phyloP scores from a whole-genome alignment of 345 rosid genomes.

The Murraya koenigii region DNA sequence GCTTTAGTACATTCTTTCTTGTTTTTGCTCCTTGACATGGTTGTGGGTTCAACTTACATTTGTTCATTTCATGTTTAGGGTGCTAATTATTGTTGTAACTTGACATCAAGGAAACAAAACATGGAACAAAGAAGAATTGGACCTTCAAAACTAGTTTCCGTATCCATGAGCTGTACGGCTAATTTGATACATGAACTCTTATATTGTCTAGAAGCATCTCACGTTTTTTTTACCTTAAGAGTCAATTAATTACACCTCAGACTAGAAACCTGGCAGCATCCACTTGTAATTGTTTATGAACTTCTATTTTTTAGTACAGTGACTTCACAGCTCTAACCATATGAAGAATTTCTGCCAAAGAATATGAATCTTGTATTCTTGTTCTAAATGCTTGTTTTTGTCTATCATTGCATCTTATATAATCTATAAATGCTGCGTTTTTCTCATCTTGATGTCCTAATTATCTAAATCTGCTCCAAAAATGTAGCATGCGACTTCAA shows the following conservation, averaged over 20 bases:
- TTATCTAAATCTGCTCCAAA: neutral
- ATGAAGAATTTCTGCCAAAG: too few species aligned
- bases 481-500: neutral
- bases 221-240: too few species aligned
- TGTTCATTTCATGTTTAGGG: conserved; percentile 17
- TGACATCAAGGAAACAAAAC: conserved; percentile 16
- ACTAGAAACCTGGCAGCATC: too few species aligned
- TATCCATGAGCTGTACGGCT: too few species aligned
- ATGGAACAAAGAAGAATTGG: conserved; percentile 20
- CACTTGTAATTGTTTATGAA: too few species aligned
- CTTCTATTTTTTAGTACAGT: too few species aligned
- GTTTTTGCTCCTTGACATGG: conserved; percentile 20
- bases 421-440: neutral
- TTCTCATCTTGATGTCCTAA: neutral
- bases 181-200: neutral
- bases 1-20: conserved; percentile 29
- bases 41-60: conserved; percentile 13
- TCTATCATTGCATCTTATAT: too few species aligned
- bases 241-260: too few species aligned
- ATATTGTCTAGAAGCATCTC: neutral
- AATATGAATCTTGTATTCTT: too few species aligned
- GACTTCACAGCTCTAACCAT: too few species aligned
- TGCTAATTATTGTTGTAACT: conserved; percentile 23
- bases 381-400: too few species aligned
- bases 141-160: neutral